Evolutionary conservation across 2,329 filamentous ascomycete species (phyloP), one percentile per base, ranked within the genome.

Genomic region (Acrodontium crateriforme): DNA sequence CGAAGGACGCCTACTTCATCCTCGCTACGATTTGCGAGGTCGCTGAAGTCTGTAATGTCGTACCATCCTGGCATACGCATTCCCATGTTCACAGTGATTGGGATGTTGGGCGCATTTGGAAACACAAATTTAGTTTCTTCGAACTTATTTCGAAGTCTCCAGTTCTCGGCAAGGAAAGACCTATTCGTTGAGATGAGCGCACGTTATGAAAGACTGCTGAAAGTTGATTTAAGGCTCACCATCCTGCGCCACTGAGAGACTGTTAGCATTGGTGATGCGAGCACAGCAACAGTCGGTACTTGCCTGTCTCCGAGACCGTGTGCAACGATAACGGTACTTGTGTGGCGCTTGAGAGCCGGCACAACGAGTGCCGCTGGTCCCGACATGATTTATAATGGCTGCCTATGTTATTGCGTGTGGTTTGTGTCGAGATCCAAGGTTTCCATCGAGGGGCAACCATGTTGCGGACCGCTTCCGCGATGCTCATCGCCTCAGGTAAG

Each of bases 71-170:
- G 81, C 82, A 93, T 91, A 15, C 55, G 52, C 67, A 78, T 76
- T 29, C 81, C 80, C 36, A 66, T 63, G 50, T 84, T 84, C 76
- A 44, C 31, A 4, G 40, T 51, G 31, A 46, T 50, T 21, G 39
- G 44, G 18, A 45, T 48, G 19, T 31, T 32, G 13, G 87, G 84
- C 16, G 89, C 89, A 59, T 93, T 81, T 10, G 89, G 89, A 54
- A 98, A 77, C 49, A 98, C 72, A 55, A 95, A 95, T 50, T 87
- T 79, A 52, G 93, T 81, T 57, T 94, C 79, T 32, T 84, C 72
- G 39, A 95, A 82, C 48, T 77, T 76, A 53, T 74, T 70, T 28
- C 80, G 70, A 18, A 76, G 68, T 30, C 83, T 74, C 78, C 79
- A 94, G 56, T 87, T 83, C 62, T 92, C 77, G 17, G 89, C 83